Evolutionary conservation across 2,329 filamentous ascomycete species (phyloP).

Genomic region (Stemphylium beticola): DNA sequence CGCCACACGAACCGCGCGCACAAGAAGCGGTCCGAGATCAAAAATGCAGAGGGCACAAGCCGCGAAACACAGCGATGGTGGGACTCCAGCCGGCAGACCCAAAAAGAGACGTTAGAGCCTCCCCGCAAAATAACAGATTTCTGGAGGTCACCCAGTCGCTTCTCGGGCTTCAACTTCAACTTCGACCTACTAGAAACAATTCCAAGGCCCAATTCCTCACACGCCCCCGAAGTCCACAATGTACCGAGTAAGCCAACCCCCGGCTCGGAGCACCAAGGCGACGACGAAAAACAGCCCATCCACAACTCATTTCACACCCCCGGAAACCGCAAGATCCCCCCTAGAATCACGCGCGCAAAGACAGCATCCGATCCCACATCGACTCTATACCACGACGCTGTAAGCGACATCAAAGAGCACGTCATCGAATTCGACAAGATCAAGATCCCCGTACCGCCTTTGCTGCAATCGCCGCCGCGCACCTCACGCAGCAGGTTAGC

Average conservation of each 20-base stretch:
- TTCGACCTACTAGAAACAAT: constrained; percentile 21
- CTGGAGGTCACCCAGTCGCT: constrained; percentile 29
- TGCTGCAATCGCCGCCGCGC: constrained; percentile 32
- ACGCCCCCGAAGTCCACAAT: constrained; percentile 28
- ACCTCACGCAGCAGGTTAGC: constrained; percentile 17
- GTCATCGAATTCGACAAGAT: constrained; percentile 31
- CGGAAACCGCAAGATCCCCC: not conserved
- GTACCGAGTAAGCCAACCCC: constrained; percentile 6
- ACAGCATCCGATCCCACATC: constrained; percentile 7
- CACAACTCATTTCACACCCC: not conserved
- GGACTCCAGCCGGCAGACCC: constrained; percentile 33
- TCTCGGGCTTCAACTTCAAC: constrained; percentile 39
- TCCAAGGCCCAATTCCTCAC: constrained; percentile 4
- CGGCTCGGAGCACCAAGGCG: too few species aligned
- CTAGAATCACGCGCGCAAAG: constrained; percentile 9
- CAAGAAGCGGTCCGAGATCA: constrained; percentile 10
- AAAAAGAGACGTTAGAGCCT: constrained; percentile 33
- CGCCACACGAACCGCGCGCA: not conserved
- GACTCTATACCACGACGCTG: constrained; percentile 10
- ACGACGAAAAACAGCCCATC: constrained; percentile 13
- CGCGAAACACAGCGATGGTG: constrained; percentile 33
- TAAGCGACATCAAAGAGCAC: constrained; percentile 34
- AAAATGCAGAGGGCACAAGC: constrained; percentile 9
- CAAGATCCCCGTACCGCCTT: constrained; percentile 26
- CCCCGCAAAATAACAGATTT: constrained; percentile 36